A percentile compares a stretch with the other conserved stretches of the same genome.
Conservation (phyloP, 768 basidiomycete species). For the Tulasnella sp. region DNA sequence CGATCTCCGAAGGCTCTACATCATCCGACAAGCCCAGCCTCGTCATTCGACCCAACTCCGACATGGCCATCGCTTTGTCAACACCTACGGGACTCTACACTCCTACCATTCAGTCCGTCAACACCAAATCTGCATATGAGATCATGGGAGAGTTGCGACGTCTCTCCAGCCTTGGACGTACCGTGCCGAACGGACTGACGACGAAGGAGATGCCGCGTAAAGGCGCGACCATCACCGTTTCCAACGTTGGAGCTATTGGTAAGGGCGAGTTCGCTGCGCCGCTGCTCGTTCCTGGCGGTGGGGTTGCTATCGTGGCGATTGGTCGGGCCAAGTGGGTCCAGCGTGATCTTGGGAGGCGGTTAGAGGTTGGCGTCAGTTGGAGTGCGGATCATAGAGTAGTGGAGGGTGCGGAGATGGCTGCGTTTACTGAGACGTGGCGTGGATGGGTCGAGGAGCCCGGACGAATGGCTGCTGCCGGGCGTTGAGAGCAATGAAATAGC, state of each 20-base stretch:
- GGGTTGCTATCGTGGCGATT: slow-evolving; percentile 75
- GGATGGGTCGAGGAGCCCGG: slow-evolving; percentile 65
- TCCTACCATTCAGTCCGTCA: slow-evolving; percentile 50
- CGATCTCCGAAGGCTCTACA: slow-evolving; percentile 16
- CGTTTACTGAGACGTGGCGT: slow-evolving; percentile 81
- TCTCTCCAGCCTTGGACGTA: slow-evolving; percentile 54
- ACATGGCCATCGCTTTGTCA: slow-evolving; percentile 66
- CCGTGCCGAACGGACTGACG: slow-evolving; percentile 53
- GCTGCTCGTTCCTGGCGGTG: slow-evolving; percentile 70
- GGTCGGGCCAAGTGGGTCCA: slow-evolving; percentile 59
- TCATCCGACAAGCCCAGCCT: slow-evolving; percentile 45
- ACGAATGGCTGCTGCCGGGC: slow-evolving; percentile 47
- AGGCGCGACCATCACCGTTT: slow-evolving; percentile 71
- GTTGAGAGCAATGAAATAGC: neutral
- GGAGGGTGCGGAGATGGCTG: slow-evolving; percentile 81
- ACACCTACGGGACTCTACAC: slow-evolving; percentile 79
- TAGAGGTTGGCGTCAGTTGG: slow-evolving; percentile 65
- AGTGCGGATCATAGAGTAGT: slow-evolving; percentile 80
- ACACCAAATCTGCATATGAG: slow-evolving; percentile 46
- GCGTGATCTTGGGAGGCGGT: slow-evolving; percentile 39
- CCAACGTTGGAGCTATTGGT: slow-evolving; percentile 76
- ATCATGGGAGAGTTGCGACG: slow-evolving; percentile 53
- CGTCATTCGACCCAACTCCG: slow-evolving; percentile 60
- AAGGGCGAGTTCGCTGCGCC: slow-evolving; percentile 60
- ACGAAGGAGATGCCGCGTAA: slow-evolving; percentile 59